phyloP scores from a whole-genome alignment of 2,329 filamentous ascomycete species.

The Colletotrichum lupini region DNA sequence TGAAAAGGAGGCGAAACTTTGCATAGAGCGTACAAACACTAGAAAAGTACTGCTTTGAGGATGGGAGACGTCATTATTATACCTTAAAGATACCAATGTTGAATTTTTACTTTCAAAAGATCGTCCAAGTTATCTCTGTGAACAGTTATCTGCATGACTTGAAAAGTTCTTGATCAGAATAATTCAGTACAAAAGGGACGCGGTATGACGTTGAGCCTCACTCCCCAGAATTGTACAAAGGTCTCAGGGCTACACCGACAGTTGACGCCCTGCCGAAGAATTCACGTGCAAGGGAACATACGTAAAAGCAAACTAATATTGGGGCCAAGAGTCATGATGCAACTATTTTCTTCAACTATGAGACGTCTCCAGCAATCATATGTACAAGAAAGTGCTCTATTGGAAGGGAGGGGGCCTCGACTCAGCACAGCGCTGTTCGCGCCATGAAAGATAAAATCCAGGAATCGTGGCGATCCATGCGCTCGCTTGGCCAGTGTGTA shows the following conservation, averaged over 20 bases:
- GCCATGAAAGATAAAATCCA: background rate
- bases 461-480: conserved; percentile 4
- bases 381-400: conserved; percentile 26
- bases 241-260: background rate
- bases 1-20: background rate
- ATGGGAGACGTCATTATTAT: background rate
- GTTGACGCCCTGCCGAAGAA: background rate
- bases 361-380: background rate
- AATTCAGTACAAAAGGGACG: background rate
- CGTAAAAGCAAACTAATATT: background rate
- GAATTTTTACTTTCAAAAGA: background rate
- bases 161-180: background rate
- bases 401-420: background rate
- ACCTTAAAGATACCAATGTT: background rate
- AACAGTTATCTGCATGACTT: background rate
- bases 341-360: background rate
- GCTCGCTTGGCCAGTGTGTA: conserved; percentile 27
- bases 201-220: background rate
- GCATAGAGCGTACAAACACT: background rate
- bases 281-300: background rate
- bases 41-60: background rate
- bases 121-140: no score
- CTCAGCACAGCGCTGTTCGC: background rate
- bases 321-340: background rate
- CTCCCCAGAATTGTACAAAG: background rate